phyloP scores from a whole-genome alignment of 2,329 filamentous ascomycete genomes.

The Hypoxylon sp. region DNA sequence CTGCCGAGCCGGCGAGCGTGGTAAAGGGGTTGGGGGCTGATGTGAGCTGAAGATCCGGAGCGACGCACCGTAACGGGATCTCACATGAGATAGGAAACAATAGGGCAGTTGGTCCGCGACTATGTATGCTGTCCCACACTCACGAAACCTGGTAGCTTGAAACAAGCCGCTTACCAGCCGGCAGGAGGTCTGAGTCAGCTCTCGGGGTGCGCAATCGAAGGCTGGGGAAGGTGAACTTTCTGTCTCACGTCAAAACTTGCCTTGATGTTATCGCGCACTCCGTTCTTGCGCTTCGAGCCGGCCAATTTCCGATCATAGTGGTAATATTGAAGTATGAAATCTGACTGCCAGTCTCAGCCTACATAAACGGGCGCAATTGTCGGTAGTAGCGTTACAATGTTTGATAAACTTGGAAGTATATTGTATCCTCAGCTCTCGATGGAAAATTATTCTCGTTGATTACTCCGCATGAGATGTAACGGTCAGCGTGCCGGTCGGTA shows the following conservation, averaged over 20 bases:
- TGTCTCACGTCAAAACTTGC: conserved; percentile 7
- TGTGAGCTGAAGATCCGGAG: conserved; percentile 5
- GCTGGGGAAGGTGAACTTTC: conserved; percentile 10
- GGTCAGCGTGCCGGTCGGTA: conserved; percentile 32
- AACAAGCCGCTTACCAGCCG: conserved; percentile 12
- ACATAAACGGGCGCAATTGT: conserved; percentile 4
- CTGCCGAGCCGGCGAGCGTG: neutral
- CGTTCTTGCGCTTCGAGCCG: conserved; percentile 5
- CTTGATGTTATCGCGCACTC: conserved; percentile 18
- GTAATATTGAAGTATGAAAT: conserved; percentile 13
- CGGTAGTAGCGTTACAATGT: neutral
- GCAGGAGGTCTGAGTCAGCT: conserved; percentile 15
- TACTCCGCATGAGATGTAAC: conserved; percentile 29
- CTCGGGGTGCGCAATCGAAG: conserved; percentile 14
- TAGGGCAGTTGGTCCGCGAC: conserved; percentile 18
- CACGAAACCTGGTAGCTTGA: conserved; percentile 29
- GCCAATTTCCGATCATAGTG: neutral
- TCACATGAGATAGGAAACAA: conserved; percentile 17
- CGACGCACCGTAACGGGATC: conserved; percentile 16
- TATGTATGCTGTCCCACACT: conserved; percentile 22
- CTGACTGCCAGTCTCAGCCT: conserved; percentile 2
- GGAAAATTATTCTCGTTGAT: conserved; percentile 11
- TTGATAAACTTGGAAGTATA: neutral
- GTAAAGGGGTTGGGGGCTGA: conserved; percentile 11
- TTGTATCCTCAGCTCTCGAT: conserved; percentile 7